Evolutionary conservation across 148 eudicot species (phyloP).

Genomic region (Amaranthus hypochondriacus): DNA sequence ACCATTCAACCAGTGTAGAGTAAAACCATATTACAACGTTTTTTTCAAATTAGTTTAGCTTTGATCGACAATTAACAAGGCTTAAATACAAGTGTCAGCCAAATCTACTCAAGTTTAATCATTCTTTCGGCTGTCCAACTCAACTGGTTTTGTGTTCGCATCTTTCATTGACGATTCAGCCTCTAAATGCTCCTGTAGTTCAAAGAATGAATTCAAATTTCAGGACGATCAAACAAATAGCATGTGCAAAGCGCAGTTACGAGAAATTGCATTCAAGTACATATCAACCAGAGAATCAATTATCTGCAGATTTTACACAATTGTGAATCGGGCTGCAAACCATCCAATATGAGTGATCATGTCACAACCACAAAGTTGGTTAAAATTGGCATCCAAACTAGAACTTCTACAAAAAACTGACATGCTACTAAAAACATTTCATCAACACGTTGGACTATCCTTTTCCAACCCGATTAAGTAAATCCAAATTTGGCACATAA

Average conservation of each 20-base stretch:
- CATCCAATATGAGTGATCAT: no score
- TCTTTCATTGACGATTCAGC: constrained; percentile 19
- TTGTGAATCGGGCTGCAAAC: no score
- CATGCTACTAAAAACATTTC: no score
- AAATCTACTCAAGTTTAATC: constrained; percentile 8
- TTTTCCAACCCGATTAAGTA: no score
- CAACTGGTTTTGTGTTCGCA: constrained; percentile 5
- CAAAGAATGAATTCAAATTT: neutral
- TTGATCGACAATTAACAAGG: constrained; percentile 13
- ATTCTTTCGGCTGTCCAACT: constrained; percentile 16
- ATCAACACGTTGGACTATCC: no score
- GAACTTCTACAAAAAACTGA: no score
- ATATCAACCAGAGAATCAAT: no score
- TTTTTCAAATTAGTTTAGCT: neutral
- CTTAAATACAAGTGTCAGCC: constrained; percentile 6
- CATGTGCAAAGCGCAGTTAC: neutral
- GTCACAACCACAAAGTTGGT: no score
- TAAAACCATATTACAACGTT: constrained; percentile 8
- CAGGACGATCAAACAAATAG: neutral
- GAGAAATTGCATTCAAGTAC: neutral
- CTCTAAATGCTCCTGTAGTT: constrained; percentile 25
- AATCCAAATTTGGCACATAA: no score
- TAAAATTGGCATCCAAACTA: no score
- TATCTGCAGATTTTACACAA: no score
- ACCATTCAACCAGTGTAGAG: neutral